Evolutionary conservation across 23 red algal species (phyloP).

Genomic region (Porphyridium purpureum): DNA sequence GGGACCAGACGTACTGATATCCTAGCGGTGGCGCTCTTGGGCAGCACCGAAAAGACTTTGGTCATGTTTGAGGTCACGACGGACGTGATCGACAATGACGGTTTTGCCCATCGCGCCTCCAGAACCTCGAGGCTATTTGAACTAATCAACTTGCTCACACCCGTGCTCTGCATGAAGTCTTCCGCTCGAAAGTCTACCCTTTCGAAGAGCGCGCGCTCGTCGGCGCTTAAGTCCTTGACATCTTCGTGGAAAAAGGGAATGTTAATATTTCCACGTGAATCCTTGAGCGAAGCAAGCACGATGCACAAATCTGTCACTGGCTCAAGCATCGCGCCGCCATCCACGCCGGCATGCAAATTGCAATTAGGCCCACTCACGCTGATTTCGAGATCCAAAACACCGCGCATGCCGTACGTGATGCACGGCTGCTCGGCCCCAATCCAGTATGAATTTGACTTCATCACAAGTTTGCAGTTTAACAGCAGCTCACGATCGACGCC

Average conservation of each 20-base stretch:
- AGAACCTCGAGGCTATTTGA: slow-evolving; percentile 16
- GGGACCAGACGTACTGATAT: slow-evolving; percentile 80
- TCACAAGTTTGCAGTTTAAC: slow-evolving; percentile 9
- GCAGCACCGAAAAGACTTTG: slow-evolving; percentile 39
- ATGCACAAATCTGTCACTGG: slow-evolving; percentile 62
- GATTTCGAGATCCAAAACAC: slow-evolving; percentile 45
- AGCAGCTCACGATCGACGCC: slow-evolving; percentile 4
- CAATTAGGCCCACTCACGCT: slow-evolving; percentile 36
- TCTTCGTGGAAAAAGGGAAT: slow-evolving; percentile 67
- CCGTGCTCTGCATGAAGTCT: slow-evolving; percentile 31
- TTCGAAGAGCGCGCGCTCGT: slow-evolving; percentile 12
- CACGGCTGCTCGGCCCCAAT: slow-evolving; percentile 60
- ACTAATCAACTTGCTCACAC: slow-evolving; percentile 21
- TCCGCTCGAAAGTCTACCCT: slow-evolving; percentile 25
- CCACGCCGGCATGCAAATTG: slow-evolving; percentile 74
- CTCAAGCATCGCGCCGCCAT: slow-evolving; percentile 68
- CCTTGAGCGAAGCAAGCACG: slow-evolving; percentile 34
- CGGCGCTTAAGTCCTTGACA: slow-evolving; percentile 12
- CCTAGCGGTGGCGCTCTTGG: slow-evolving; percentile 19
- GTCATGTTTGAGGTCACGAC: slow-evolving; percentile 41
- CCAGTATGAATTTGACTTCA: slow-evolving; percentile 64
- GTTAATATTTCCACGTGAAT: slow-evolving; percentile 21
- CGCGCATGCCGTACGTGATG: slow-evolving; percentile 85
- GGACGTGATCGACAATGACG: slow-evolving; percentile 38
- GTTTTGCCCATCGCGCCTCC: slow-evolving; percentile 28